Evolutionary conservation across 805 yeast species (phyloP).

Genomic region (Kregervanrija pseudodelftensis): DNA sequence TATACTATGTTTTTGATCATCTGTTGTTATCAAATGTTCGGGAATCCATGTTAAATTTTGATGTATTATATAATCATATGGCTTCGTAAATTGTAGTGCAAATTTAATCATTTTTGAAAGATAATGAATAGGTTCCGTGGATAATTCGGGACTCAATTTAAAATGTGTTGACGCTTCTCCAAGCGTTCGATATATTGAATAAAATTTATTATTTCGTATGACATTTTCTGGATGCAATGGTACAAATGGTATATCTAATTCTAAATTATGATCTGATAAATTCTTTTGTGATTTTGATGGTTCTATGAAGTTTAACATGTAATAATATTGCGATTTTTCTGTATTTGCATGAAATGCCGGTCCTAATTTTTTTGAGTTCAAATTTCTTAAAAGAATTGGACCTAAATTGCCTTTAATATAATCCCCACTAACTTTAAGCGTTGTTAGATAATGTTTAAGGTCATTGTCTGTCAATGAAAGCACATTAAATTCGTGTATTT

Average conservation of each 20-base stretch:
- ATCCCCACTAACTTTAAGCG: slow-evolving; percentile 14
- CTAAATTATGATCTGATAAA: neutral
- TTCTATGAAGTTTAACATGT: no score
- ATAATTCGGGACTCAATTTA: neutral
- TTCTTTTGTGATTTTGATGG: no score
- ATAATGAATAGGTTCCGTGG: no score
- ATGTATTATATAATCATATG: no score
- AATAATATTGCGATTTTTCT: slow-evolving; percentile 2
- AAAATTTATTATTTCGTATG: slow-evolving; percentile 3
- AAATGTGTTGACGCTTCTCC: slow-evolving; percentile 18
- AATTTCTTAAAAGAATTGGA: slow-evolving; percentile 11
- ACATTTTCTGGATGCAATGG: neutral
- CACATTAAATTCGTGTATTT: slow-evolving; percentile 2
- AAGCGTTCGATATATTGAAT: slow-evolving; percentile 7
- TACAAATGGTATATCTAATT: neutral
- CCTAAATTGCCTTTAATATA: slow-evolving; percentile 22
- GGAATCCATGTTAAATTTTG: slow-evolving; percentile 6
- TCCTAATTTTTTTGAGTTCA: slow-evolving; percentile 12
- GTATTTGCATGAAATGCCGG: slow-evolving; percentile 15
- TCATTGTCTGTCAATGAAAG: slow-evolving; percentile 4
- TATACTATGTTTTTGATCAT: slow-evolving; percentile 6
- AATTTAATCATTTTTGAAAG: no score
- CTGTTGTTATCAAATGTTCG: slow-evolving; percentile 10
- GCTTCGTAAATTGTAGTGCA: no score
- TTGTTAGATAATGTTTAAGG: slow-evolving; percentile 14